Evolutionary conservation across 805 yeast species (phyloP).

Genomic region (Saccharomycopsis olivae): DNA sequence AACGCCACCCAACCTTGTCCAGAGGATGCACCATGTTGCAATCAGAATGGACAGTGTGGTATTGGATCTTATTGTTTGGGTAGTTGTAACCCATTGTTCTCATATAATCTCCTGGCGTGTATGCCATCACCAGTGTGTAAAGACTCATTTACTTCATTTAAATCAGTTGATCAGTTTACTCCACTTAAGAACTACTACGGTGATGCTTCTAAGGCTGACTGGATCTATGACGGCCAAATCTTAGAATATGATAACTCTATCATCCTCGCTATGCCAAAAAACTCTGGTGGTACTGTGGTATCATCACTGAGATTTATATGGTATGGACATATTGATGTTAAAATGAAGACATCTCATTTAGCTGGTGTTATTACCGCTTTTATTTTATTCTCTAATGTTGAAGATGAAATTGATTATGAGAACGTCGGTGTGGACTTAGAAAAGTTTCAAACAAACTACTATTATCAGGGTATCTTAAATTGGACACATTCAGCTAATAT

Average conservation of each 20-base stretch:
- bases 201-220: slow-evolving; percentile 52
- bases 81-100: slow-evolving; percentile 74
- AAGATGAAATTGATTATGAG: slow-evolving; percentile 88
- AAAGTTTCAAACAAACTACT: slow-evolving; percentile 67
- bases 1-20: slow-evolving; percentile 55
- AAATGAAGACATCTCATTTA: slow-evolving; percentile 60
- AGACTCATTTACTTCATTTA: slow-evolving; percentile 33
- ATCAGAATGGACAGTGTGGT: slow-evolving; percentile 73
- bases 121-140: slow-evolving; percentile 78
- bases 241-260: slow-evolving; percentile 44
- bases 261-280: slow-evolving; percentile 69
- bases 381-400: slow-evolving; percentile 70
- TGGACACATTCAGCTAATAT: slow-evolving; percentile 46
- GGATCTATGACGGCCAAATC: slow-evolving; percentile 55
- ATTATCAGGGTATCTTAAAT: slow-evolving; percentile 63
- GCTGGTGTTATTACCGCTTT: slow-evolving; percentile 79
- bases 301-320: slow-evolving; percentile 73
- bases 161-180: slow-evolving; percentile 25
- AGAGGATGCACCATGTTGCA: slow-evolving; percentile 73
- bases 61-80: slow-evolving; percentile 71
- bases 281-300: slow-evolving; percentile 66
- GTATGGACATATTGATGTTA: slow-evolving; percentile 75
- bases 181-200: slow-evolving; percentile 47
- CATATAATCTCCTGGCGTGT: slow-evolving; percentile 59
- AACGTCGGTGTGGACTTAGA: slow-evolving; percentile 67